Evolutionary conservation across 768 basidiomycete species (phyloP).

Genomic region (Ramaria rubella): DNA sequence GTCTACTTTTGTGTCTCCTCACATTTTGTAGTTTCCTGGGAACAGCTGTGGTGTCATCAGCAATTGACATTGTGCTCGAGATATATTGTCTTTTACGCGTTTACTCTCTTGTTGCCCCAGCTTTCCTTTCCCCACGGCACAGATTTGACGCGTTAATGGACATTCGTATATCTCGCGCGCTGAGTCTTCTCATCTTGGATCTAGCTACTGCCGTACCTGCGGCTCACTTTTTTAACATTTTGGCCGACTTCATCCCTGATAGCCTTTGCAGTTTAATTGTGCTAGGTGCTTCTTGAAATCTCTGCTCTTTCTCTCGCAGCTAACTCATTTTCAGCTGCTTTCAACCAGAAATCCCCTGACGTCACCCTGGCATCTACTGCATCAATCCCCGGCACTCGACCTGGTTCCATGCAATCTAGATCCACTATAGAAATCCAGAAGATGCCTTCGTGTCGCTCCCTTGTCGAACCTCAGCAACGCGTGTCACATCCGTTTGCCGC

Average conservation of each 20-base stretch:
- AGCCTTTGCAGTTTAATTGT: constrained; percentile 36
- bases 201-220: constrained; percentile 35
- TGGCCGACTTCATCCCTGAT: constrained; percentile 38
- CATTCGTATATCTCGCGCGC: constrained; percentile 26
- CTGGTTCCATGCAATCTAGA: neutral
- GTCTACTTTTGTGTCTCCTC: neutral
- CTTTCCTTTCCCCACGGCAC: constrained; percentile 16
- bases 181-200: constrained; percentile 40
- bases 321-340: constrained; percentile 16
- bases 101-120: constrained; percentile 22
- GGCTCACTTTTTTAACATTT: constrained; percentile 26
- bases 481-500: constrained; percentile 9
- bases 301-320: neutral
- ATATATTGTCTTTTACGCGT: constrained; percentile 32
- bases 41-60: constrained; percentile 30
- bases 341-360: constrained; percentile 10
- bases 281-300: constrained; percentile 26
- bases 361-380: neutral
- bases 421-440: constrained; percentile 9
- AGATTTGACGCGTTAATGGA: constrained; percentile 22
- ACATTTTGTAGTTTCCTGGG: constrained; percentile 32
- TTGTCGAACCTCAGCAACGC: neutral
- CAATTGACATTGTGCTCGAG: constrained; percentile 33
- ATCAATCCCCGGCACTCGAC: constrained; percentile 6
- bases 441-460: constrained; percentile 6